These are phyloP conservation scores for Lepidium africanum DNA, from an alignment of 345 rosid genomes.

Conservation along the genomic window DNA sequence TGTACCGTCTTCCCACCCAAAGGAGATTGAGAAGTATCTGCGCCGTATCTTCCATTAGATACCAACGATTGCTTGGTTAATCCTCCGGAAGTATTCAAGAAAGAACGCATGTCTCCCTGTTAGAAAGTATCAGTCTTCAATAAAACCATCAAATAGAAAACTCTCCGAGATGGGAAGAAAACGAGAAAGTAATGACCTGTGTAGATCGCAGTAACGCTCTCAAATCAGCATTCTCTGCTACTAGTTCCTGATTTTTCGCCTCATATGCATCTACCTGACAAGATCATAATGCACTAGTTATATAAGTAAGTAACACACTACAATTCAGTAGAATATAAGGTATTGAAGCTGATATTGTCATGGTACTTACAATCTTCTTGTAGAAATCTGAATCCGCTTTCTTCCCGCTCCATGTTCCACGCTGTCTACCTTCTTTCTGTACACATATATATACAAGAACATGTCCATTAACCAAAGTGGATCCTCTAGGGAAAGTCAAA, in stretches of 20 bases:
- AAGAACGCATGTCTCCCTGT: conserved; percentile 93
- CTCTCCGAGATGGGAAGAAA: not conserved
- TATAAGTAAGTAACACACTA: not conserved
- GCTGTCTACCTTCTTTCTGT: conserved; percentile 98
- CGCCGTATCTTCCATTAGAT: conserved; percentile 50
- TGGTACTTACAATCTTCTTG: conserved; percentile 68
- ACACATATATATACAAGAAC: conserved; percentile 10
- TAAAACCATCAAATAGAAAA: not conserved
- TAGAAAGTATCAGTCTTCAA: not conserved
- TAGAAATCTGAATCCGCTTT: conserved; percentile 90
- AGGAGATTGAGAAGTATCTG: conserved; percentile 77
- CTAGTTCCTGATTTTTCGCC: conserved; percentile 81
- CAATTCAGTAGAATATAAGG: not conserved
- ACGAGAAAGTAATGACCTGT: conserved; percentile 41
- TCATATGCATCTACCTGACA: conserved; percentile 93
- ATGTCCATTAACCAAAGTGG: not conserved
- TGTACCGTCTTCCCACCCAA: conserved; percentile 95
- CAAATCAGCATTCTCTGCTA: conserved; percentile 82
- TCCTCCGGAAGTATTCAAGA: conserved; percentile 40
- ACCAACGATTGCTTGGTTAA: not conserved
- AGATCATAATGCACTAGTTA: not conserved
- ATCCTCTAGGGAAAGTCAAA: not conserved
- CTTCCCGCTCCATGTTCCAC: conserved; percentile 99
- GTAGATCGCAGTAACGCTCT: conserved; percentile 87
- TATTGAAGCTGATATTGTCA: conserved; percentile 4